Percentiles rank a stretch among this genome's conserved stretches.
phyloP scores from a whole-genome alignment of 208 protist genomes.

The Phytomonas sp. region DNA sequence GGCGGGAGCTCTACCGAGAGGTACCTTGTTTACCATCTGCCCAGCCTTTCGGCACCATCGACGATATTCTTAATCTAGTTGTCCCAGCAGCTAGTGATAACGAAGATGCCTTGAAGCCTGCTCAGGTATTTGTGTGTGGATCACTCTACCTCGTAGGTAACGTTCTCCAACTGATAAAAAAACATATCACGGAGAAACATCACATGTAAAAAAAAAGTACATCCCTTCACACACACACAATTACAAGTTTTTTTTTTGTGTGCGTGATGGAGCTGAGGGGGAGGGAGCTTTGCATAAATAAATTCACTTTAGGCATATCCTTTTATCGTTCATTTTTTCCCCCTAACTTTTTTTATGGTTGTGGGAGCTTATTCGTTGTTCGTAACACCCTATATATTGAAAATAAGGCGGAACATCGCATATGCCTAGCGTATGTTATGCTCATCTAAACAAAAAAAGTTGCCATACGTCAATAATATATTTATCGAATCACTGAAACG shows the following conservation, averaged over 20 bases:
- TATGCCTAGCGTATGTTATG: neutral
- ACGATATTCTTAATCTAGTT: conserved; percentile 57
- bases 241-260: neutral
- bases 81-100: conserved; percentile 30
- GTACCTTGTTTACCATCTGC: conserved; percentile 53
- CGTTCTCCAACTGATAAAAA: conserved; percentile 37
- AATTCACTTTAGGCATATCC: conserved; percentile 1
- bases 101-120: conserved; percentile 54
- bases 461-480: neutral
- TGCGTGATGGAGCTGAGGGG: neutral
- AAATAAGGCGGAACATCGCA: neutral
- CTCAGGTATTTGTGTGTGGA: conserved; percentile 74
- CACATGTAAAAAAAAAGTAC: neutral
- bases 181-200: conserved; percentile 16
- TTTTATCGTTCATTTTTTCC: conserved; percentile 8
- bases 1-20: conserved; percentile 62
- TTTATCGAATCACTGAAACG: neutral
- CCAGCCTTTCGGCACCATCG: conserved; percentile 31
- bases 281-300: neutral
- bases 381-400: neutral
- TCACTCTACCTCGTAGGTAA: conserved; percentile 82
- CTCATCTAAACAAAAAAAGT: neutral
- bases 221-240: neutral
- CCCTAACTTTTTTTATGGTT: too few species aligned
- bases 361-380: neutral